phyloP scores from a whole-genome alignment of 768 basidiomycete species.

The Lentinula detonsa region DNA sequence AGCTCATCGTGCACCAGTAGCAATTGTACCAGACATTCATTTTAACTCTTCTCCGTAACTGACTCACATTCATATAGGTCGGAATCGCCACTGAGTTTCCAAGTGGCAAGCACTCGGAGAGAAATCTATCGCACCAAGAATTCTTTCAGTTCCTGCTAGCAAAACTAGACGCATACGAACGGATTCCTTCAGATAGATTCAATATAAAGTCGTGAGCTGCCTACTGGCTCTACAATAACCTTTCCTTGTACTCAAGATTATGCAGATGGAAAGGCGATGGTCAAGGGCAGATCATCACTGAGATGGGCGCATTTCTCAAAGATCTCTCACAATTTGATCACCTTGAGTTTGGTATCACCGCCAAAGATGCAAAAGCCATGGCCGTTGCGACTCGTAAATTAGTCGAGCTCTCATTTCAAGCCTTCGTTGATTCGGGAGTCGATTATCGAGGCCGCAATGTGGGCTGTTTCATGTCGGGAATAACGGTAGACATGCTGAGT shows the following conservation, averaged over 20 bases:
- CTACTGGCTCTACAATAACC: neutral
- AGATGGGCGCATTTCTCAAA: slow-evolving; percentile 24
- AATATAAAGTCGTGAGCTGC: neutral
- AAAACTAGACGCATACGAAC: slow-evolving; percentile 18
- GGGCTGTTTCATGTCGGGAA: slow-evolving; percentile 31
- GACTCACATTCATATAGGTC: slow-evolving; percentile 15
- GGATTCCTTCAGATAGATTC: neutral
- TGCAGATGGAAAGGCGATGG: neutral
- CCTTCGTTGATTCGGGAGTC: slow-evolving; percentile 34
- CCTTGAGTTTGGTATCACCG: slow-evolving; percentile 24
- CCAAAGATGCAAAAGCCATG: slow-evolving; percentile 23
- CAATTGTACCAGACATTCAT: no score
- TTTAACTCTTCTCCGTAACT: no score
- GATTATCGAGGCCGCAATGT: slow-evolving; percentile 30
- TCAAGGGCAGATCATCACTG: neutral
- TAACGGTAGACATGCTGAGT: slow-evolving; percentile 16
- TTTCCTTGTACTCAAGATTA: neutral
- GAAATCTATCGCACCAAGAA: slow-evolving; percentile 26
- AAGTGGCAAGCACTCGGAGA: slow-evolving; percentile 18
- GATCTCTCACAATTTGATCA: slow-evolving; percentile 20
- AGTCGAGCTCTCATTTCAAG: slow-evolving; percentile 25
- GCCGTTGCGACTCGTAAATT: slow-evolving; percentile 20
- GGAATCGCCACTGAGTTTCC: slow-evolving; percentile 36
- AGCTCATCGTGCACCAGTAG: no score
- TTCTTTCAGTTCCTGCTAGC: slow-evolving; percentile 31